phyloP scores from a whole-genome alignment of 768 basidiomycete genomes.

The Suillus decipiens region DNA sequence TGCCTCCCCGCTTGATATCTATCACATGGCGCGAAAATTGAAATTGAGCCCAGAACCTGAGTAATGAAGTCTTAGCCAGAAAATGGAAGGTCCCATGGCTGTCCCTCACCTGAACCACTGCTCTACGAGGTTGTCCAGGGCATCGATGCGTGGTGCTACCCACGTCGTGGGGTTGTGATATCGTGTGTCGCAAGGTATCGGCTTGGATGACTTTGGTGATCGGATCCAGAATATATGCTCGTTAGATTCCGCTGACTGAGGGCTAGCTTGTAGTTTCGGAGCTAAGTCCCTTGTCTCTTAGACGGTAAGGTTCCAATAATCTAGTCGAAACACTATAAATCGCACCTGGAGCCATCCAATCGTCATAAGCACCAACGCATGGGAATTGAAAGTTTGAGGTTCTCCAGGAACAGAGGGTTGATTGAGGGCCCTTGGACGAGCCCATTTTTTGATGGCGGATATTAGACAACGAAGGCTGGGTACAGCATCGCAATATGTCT shows the following conservation, averaged over 20 bases:
- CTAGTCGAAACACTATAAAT: not conserved
- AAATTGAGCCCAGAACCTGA: constrained; percentile 49
- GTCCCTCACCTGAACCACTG: constrained; percentile 46
- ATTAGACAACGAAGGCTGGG: constrained; percentile 49
- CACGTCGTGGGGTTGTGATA: constrained; percentile 22
- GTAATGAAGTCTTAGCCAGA: constrained; percentile 3
- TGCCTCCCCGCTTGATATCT: constrained; percentile 45
- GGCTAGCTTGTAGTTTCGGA: constrained; percentile 53
- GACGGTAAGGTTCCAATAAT: not conserved
- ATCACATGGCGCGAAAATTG: constrained; percentile 33
- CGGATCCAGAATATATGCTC: constrained; percentile 34
- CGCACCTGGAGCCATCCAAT: constrained; percentile 59
- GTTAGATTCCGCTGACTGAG: constrained; percentile 20
- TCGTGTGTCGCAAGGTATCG: constrained; percentile 35
- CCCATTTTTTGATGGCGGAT: constrained; percentile 59
- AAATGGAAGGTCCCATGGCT: constrained; percentile 9
- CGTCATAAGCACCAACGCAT: constrained; percentile 61
- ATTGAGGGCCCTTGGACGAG: constrained; percentile 54
- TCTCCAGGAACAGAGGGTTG: constrained; percentile 33
- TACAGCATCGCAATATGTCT: constrained; percentile 48
- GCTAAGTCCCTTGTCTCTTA: constrained; percentile 43
- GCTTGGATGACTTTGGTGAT: constrained; percentile 13
- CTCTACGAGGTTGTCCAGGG: constrained; percentile 28
- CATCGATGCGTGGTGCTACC: constrained; percentile 12
- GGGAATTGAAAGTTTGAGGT: constrained; percentile 56